These are phyloP conservation scores for Themeda triandra DNA, from an alignment of 176 grass and related monocot genomes.

Conservation along the genomic window DNA sequence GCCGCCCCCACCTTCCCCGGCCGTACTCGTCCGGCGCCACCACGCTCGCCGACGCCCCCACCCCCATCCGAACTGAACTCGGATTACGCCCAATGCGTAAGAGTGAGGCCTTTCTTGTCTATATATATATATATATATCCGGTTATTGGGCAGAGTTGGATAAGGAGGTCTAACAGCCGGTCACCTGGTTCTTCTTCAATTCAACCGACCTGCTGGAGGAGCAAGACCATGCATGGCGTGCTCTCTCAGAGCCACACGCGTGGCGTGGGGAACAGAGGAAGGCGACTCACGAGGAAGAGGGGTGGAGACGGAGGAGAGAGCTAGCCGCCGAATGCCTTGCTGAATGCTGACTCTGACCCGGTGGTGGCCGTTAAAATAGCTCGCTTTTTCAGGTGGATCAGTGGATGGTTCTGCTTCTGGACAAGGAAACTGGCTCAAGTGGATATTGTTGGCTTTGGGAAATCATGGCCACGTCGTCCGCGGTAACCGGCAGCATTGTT, in stretches of 20 bases:
- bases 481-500: not conserved
- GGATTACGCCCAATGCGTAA: not conserved
- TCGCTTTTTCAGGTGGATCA: not conserved
- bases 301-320: not conserved
- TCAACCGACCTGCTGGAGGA: not conserved
- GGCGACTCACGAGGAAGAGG: not conserved
- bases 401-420: not conserved
- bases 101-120: not conserved
- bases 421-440: not conserved
- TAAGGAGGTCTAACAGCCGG: not conserved
- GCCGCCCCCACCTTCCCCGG: not conserved
- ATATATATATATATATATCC: no score
- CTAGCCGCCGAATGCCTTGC: not conserved
- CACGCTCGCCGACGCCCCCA: conserved; percentile 51
- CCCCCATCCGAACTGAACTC: conserved; percentile 43
- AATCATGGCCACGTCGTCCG: not conserved
- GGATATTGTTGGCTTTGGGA: conserved; percentile 20
- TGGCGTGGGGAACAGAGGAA: not conserved
- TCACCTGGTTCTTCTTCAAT: not conserved
- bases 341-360: conserved; percentile 10
- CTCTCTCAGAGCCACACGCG: not conserved
- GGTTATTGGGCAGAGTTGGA: not conserved
- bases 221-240: not conserved
- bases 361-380: conserved; percentile 16
- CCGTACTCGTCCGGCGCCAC: conserved; percentile 46